phyloP scores from a whole-genome alignment of 73 alveolate genomes.

The Blepharisma japonicum region DNA sequence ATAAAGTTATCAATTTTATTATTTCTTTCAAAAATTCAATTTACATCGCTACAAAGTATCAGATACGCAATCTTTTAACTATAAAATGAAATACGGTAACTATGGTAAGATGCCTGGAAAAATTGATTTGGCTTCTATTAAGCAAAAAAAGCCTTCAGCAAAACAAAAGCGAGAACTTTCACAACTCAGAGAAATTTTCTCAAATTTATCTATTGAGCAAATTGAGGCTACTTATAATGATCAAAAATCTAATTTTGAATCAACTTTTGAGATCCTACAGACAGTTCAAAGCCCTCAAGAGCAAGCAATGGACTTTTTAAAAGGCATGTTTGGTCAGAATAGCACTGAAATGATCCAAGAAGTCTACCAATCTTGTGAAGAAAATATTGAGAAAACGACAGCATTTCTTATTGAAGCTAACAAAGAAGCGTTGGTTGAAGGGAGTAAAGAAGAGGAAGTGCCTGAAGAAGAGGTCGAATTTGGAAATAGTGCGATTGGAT shows the following conservation, averaged over 20 bases:
- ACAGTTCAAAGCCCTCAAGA: neutral
- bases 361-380: neutral
- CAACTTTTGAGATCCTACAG: neutral
- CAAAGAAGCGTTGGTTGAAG: neutral
- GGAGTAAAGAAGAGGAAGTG: neutral
- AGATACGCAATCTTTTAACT: no score
- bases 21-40: no score
- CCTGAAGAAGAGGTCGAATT: conserved; percentile 11
- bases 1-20: no score
- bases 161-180: neutral
- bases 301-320: neutral
- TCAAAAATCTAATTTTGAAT: neutral
- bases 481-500: conserved; percentile 47
- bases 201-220: neutral
- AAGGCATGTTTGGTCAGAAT: conserved; percentile 5
- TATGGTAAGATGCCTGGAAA: neutral
- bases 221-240: conserved; percentile 9
- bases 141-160: neutral
- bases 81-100: conserved; percentile 19
- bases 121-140: neutral
- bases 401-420: conserved; percentile 17
- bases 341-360: neutral
- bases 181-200: neutral
- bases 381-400: neutral
- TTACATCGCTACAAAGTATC: no score